Evolutionary conservation across 371 early-diverging fungal species (phyloP), one percentile per base, ranked within the genome.

Genomic region (Dinochytrium kinnereticum): DNA sequence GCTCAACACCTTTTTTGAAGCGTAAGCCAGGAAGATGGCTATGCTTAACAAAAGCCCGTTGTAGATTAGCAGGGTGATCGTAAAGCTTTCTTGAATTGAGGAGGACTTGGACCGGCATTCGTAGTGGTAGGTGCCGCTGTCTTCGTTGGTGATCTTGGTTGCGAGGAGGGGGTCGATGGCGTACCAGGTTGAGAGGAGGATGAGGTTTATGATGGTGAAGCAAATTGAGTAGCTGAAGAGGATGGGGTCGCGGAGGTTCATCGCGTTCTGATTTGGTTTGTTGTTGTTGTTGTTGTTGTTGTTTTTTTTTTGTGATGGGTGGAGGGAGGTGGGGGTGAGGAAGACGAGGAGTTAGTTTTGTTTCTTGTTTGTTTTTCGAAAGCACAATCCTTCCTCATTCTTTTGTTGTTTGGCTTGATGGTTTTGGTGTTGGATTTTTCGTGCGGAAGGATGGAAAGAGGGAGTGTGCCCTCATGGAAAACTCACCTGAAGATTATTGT

Each of bases 131-230:
- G 2, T 2, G 21, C 67, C 44, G 30, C n/a, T 2, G 44, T 24
- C 21, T 10, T 26, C 44, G 44, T 39, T 44, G 2, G 13, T 28
- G 17, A 40, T 30, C 24, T 17, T 28, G 3, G n/a, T 21, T 3
- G 67, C 19, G 3, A 3, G 7, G 7, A 44, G 30, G 19, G 44
- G 67, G 44, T 66, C 67, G 5, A 40, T 40, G 10, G 30, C 44
- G 10, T 7, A 10, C 67, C 67, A 66, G 2, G 67, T 34, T 2
- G 44, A 21, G 10, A 66, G 44, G 28, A 66, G 15, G 10, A 21
- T 34, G 10, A 44, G 17, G 67, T 66, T 66, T 38, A 64, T 64
- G 37, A 28, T 13, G 7, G 64, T 64, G 64, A 64, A 30, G 31
- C 19, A 21, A 15, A 64, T 21, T 15, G 64, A 64, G 7, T 15